Evolutionary conservation across 345 rosid species (phyloP), one percentile per base, ranked within the genome.

Genomic region (Passiflora organensis): DNA sequence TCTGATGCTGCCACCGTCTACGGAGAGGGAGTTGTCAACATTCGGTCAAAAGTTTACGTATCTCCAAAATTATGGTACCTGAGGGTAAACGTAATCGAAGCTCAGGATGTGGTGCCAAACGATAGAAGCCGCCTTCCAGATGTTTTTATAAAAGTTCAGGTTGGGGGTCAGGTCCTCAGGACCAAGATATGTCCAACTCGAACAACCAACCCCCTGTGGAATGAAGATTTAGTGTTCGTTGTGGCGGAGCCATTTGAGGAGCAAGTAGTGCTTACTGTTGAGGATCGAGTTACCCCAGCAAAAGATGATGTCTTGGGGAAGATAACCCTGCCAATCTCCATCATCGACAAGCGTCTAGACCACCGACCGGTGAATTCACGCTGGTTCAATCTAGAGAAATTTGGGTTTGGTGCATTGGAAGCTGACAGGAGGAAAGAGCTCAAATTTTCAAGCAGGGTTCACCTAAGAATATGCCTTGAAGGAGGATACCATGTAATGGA

Each of bases 361-460:
- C 43, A 39, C 43, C 43, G n/a, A 10, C 43, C 43, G 13, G 43
- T 39, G 5, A 5, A 39, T 39, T 39, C 43, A 2, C 43, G n/a
- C 14, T 39, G 43, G 43, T 39, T 39, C 43, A 39, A 39, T 39
- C 43, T 39, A 10, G 43, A 39, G 43, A 39, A 39, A 13, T 39
- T 10, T 39, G 43, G 43, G 2, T 39, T 39, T 39, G 43, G 43
- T 39, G n/a, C 12, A 13, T 39, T 39, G 14, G n/a, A 39, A 39
- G 43, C 43, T 39, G 43, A 39, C 43, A 39, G 43, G 43, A 39
- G 43, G 43, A 39, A 39, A 14, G 43, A 39, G n/a, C 43, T 39
- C 43, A 39, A 39, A 39, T 39, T 39, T 14, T 39, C 43, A 2
- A 39, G 43, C 43, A 39, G 43, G n/a, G 12, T 39, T 39, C 43